phyloP scores from a whole-genome alignment of 2,329 filamentous ascomycete species.

The Penicillium fuscoglaucum region DNA sequence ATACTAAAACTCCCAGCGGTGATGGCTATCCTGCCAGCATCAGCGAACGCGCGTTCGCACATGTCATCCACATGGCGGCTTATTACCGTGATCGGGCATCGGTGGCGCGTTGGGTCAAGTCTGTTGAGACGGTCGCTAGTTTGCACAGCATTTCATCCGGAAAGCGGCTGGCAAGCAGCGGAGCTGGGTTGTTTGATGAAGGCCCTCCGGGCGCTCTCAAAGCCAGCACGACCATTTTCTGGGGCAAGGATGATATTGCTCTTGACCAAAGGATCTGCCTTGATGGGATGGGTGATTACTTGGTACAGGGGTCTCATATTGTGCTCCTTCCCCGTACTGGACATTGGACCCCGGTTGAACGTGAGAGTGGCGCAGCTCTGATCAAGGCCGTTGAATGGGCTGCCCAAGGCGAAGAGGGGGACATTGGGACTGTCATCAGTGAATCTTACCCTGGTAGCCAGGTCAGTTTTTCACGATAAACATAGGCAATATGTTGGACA shows the following conservation, averaged over 20 bases:
- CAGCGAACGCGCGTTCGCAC: slow-evolving; percentile 42
- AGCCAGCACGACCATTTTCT: slow-evolving; percentile 55
- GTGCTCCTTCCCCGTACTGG: slow-evolving; percentile 51
- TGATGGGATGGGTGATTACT: slow-evolving; percentile 55
- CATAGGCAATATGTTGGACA: neutral
- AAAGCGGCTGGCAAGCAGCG: slow-evolving; percentile 37
- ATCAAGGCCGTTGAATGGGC: slow-evolving; percentile 45
- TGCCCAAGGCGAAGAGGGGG: slow-evolving; percentile 38
- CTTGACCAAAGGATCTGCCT: slow-evolving; percentile 52
- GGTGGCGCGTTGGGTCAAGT: slow-evolving; percentile 52
- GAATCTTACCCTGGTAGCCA: slow-evolving; percentile 36
- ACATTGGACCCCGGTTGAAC: slow-evolving; percentile 57
- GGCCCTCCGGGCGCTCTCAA: slow-evolving; percentile 50
- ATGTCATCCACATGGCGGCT: slow-evolving; percentile 53
- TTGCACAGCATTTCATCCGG: slow-evolving; percentile 48
- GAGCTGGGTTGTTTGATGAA: slow-evolving; percentile 47
- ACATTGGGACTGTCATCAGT: slow-evolving; percentile 33
- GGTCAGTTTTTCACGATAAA: slow-evolving; percentile 35
- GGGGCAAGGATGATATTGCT: slow-evolving; percentile 55
- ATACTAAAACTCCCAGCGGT: slow-evolving; percentile 31
- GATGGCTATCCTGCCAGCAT: slow-evolving; percentile 47
- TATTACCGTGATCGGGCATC: slow-evolving; percentile 57
- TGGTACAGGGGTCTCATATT: slow-evolving; percentile 52
- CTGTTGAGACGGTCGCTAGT: slow-evolving; percentile 50
- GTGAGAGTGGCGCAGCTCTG: slow-evolving; percentile 45